phyloP scores from a whole-genome alignment of 345 rosid species.

The Erysimum cheiranthoides region DNA sequence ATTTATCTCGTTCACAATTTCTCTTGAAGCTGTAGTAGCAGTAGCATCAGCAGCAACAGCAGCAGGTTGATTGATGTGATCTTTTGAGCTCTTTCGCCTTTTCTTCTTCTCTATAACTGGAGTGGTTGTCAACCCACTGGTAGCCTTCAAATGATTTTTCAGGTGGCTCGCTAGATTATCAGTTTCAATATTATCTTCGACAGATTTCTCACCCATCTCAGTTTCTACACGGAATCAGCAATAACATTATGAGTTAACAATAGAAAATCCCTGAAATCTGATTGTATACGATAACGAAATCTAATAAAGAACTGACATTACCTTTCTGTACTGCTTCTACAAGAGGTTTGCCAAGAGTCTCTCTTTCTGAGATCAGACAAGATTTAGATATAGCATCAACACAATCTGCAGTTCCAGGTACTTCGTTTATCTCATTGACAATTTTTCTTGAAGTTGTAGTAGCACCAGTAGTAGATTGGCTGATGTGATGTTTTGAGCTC shows the following conservation, averaged over 20 bases:
- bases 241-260: neutral
- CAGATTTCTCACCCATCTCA: slow-evolving; percentile 10
- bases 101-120: slow-evolving; percentile 19
- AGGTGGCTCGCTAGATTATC: neutral
- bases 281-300: neutral
- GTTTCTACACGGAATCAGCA: slow-evolving; percentile 30
- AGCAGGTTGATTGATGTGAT: neutral
- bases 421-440: neutral
- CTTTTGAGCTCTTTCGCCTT: slow-evolving; percentile 28
- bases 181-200: neutral
- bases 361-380: too few species aligned
- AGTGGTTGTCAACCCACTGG: slow-evolving; percentile 11
- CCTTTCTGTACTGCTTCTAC: slow-evolving; percentile 10
- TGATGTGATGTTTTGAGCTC: too few species aligned
- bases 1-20: neutral
- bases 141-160: neutral
- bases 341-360: neutral
- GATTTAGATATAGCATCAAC: too few species aligned
- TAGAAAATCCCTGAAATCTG: neutral
- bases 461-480: too few species aligned
- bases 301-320: neutral
- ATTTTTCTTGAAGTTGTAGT: too few species aligned
- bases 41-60: neutral
- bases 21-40: neutral
- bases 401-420: slow-evolving; percentile 6